These are phyloP conservation scores for Plasmodium falciparum DNA, from an alignment of 169 alveolate species.

Conservation along the genomic window DNA sequence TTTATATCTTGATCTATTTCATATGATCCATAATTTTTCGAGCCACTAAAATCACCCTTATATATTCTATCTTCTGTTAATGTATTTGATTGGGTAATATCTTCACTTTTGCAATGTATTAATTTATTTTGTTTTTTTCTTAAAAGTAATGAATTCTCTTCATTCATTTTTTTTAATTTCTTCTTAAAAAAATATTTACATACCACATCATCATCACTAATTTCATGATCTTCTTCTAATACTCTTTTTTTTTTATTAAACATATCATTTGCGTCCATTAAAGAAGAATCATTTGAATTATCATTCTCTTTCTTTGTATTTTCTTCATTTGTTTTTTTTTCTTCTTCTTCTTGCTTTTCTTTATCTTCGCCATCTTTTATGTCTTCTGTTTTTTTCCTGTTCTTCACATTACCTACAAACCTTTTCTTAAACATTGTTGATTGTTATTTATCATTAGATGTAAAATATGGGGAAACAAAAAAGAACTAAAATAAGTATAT, in stretches of 20 bases:
- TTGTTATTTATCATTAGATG: conserved; percentile 8
- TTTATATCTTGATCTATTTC: conserved; percentile 86
- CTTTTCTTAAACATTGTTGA: conserved; percentile 67
- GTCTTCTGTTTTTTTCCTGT: conserved; percentile 57
- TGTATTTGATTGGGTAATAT: conserved; percentile 70
- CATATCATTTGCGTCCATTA: conserved; percentile 10
- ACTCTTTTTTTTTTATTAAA: conserved; percentile 6
- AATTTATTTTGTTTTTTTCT: conserved; percentile 58
- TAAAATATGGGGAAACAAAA: background rate
- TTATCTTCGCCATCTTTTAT: conserved; percentile 54
- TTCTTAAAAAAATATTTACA: conserved; percentile 59
- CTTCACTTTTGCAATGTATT: conserved; percentile 40
- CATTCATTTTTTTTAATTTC: conserved; percentile 67
- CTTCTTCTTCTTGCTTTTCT: conserved; percentile 31
- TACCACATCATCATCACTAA: conserved; percentile 66
- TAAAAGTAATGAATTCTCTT: conserved; percentile 46
- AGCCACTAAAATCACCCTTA: conserved; percentile 49
- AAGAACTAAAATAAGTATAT: background rate
- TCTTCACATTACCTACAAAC: conserved; percentile 37
- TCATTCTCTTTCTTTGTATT: conserved; percentile 17
- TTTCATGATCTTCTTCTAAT: conserved; percentile 17
- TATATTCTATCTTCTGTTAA: conserved; percentile 67
- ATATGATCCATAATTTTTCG: conserved; percentile 79
- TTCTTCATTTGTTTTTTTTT: conserved; percentile 33
- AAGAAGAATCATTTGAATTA: conserved; percentile 2